Base-by-base conservation (phyloP, 768 basidiomycete genomes). In the Termitomyces titanicus region DNA sequence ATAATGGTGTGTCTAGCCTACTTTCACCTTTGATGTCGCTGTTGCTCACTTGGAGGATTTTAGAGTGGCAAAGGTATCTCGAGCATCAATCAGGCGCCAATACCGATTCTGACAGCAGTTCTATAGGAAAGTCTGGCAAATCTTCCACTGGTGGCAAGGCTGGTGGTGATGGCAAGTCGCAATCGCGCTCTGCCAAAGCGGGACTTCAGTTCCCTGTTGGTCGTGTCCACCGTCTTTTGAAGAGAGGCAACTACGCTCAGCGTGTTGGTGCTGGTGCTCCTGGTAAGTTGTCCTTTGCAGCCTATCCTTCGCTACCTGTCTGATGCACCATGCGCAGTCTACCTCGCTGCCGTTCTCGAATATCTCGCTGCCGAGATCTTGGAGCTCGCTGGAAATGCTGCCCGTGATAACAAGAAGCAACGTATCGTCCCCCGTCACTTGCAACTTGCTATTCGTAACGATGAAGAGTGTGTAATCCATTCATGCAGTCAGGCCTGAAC, bases 341-440 rank as follows among this genome's bases (percentile, higher is more conserved):
- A 95, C 74, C 86, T 94, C 61, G 93, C 92, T 50, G 92, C 92
- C 44, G 93, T 94, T 55, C 86, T 95, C 55, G 94, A 94, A 68
- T 93, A 96, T 73, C 82, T 95, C 57, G 85, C 92, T 38, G 94
- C 94, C 44, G 94, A 96, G 70, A 94, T 96, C 70, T 83, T 96
- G 64, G 94, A 96, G 75, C 78, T 96, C 42, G 93, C 94, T 57
- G 94, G 94, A 35, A 90, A 91, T 54, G 90, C 91, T 34, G 90
- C 91, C 40, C 88, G 90, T 54, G 90, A 89, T 73, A 92, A 92
- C 80, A 92, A 92, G 81, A 92, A 94, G 77, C 89, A 92, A 61
- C 92, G 94, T 83, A 95, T 96, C 66, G 91, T 95, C 25, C 94
- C 94, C 44, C 88, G 94, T 72, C 94, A 97, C 73, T 76, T 96